phyloP scores from a whole-genome alignment of 129 eudicot species.

The Tagetes patula region DNA sequence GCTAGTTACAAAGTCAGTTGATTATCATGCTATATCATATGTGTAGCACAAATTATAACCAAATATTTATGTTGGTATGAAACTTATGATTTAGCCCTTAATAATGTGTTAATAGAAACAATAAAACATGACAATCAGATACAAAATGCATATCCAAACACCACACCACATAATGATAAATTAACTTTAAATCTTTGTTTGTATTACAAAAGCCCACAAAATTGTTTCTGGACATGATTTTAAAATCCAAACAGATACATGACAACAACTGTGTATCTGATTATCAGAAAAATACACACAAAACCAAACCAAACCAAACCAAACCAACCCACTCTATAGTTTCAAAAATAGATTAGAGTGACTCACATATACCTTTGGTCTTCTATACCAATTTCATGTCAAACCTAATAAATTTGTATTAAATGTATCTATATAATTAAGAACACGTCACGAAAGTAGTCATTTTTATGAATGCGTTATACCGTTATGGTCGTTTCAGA shows the following conservation, averaged over 20 bases:
- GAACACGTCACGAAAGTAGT: background rate
- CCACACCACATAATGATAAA: constrained; percentile 4
- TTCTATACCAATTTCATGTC: constrained; percentile 25
- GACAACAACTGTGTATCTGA: background rate
- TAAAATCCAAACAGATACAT: constrained; percentile 15
- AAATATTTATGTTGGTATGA: too few relatives aligned
- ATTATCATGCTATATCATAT: too few relatives aligned
- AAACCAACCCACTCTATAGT: constrained; percentile 24
- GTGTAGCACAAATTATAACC: too few relatives aligned
- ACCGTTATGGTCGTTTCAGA: background rate
- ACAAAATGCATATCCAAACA: background rate
- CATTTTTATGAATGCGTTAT: background rate
- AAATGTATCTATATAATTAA: background rate
- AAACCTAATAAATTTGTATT: constrained; percentile 15
- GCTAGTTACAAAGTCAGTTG: too few relatives aligned
- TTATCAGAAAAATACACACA: background rate
- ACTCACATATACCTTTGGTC: background rate
- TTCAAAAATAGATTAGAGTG: background rate
- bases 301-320: background rate
- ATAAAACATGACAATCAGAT: background rate
- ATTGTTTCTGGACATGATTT: too few relatives aligned
- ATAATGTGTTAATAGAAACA: background rate
- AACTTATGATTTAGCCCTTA: too few relatives aligned
- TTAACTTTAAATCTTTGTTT: background rate
- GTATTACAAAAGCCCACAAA: background rate